Base-by-base conservation (phyloP, 768 basidiomycete species). In the Boletus barrowsii region DNA sequence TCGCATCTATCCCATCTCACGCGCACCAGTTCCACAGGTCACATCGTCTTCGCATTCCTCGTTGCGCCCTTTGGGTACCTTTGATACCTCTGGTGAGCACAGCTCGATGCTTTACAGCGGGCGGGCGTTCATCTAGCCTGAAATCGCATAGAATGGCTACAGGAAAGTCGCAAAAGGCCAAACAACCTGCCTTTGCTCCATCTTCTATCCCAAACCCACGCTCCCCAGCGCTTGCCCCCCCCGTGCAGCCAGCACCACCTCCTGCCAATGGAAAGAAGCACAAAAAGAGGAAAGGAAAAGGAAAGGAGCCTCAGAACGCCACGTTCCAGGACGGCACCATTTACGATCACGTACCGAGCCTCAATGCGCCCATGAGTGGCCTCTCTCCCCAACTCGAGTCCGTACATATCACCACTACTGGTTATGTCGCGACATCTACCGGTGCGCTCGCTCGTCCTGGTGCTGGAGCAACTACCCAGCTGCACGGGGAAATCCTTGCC, bases 401-500 rank as follows among this genome's bases (percentile, higher is more conserved):
- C 4, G 75, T 78, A 15, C 76, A 74, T 47, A 73, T 75, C 20
- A 74, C 76, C 47, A 76, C 79, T 10, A 80, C 75, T 9, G 77
- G 76, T 39, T 73, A 75, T 35, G 68, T 76, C 15, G 70, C 73
- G 20, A 69, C 73, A 17, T 73, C 73, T 18, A 65, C 73, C 22
- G 61, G 72, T 26, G 57, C 68, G 2, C 62, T 68, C 22, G 53
- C 73, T 42, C 63, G 69, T 32, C 54, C 73, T 33, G 72, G 74
- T 42, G 53, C 63, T 33, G 56, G 61, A 24, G 56, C 71, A 17
- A 68, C 72, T 18, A 67, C 71, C 15, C 66, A 73, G 46, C 72
- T 83, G 14, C 83, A 84, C 56, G 80, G 79, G 35, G 86, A 86
- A 66, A 73, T 87, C 33, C 67, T 84, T 40, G 78, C 79, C 44